Evolutionary conservation across 805 yeast species (phyloP).

Genomic region (Metschnikowia kunwiensis): DNA sequence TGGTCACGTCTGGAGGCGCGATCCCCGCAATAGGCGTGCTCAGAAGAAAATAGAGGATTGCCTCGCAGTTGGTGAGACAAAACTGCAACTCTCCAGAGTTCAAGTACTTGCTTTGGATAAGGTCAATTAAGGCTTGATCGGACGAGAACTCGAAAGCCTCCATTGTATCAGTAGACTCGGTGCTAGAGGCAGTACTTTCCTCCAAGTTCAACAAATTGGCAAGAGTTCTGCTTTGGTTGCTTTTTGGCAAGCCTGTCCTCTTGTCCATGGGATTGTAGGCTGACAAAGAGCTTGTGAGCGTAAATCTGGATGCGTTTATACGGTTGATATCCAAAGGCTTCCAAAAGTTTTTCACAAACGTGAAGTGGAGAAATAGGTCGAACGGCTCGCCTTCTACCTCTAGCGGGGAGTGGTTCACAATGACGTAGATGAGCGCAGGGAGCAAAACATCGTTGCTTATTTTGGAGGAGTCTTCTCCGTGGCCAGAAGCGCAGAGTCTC

Average conservation of each 20-base stretch:
- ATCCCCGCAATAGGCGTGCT: conserved; percentile 35
- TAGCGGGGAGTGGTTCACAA: conserved; percentile 28
- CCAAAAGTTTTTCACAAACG: conserved; percentile 36
- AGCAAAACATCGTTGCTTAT: conserved; percentile 40
- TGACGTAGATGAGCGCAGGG: conserved; percentile 37
- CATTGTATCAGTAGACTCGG: not conserved
- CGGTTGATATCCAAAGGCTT: conserved; percentile 33
- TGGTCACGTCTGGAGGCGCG: conserved; percentile 9
- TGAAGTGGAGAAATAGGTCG: conserved; percentile 36
- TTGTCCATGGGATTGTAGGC: conserved; percentile 17
- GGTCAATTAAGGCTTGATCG: conserved; percentile 31
- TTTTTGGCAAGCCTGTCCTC: conserved; percentile 7
- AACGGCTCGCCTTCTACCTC: conserved; percentile 10
- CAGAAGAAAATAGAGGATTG: conserved; percentile 36
- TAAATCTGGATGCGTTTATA: conserved; percentile 16
- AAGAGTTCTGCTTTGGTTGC: conserved; percentile 21
- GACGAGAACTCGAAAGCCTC: conserved; percentile 21
- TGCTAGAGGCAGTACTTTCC: conserved; percentile 7
- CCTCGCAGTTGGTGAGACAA: conserved; percentile 43
- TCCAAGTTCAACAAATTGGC: conserved; percentile 32
- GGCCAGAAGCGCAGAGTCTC: conserved; percentile 15
- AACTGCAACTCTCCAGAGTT: conserved; percentile 39
- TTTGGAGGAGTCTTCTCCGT: conserved; percentile 20
- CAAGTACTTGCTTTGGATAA: conserved; percentile 26
- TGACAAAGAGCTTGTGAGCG: conserved; percentile 12